These are phyloP conservation scores for Pythium vanterpoolii DNA, from an alignment of 352 stramenopile genomes.

Conservation along the genomic window DNA sequence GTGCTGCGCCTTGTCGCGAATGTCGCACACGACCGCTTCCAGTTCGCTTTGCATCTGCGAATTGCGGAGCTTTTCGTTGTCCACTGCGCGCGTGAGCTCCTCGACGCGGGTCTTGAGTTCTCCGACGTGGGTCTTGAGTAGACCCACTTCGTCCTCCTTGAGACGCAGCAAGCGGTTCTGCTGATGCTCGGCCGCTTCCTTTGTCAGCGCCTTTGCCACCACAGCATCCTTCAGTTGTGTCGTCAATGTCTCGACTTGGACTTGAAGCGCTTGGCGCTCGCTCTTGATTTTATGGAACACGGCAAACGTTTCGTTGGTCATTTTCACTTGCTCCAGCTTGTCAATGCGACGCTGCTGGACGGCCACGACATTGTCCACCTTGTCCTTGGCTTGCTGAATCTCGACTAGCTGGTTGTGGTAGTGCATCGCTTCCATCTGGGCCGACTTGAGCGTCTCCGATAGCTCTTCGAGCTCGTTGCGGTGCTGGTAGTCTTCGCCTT, in stretches of 20 bases:
- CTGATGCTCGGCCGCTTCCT: conserved; percentile 23
- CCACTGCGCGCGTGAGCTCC: conserved; percentile 35
- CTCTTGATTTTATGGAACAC: conserved; percentile 69
- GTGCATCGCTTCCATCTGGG: conserved; percentile 48
- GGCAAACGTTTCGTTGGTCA: conserved; percentile 70
- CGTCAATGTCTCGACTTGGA: conserved; percentile 31
- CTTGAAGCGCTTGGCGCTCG: conserved; percentile 46
- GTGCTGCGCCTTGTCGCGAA: conserved; percentile 48
- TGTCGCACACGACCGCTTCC: conserved; percentile 25
- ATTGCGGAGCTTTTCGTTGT: conserved; percentile 29
- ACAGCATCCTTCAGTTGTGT: conserved; percentile 12
- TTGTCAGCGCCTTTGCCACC: conserved; percentile 15
- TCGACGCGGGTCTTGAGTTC: conserved; percentile 42
- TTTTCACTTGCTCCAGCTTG: conserved; percentile 82
- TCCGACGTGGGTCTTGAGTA: conserved; percentile 36
- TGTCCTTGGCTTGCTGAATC: conserved; percentile 37
- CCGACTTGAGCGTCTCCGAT: conserved; percentile 46
- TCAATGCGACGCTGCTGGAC: conserved; percentile 64
- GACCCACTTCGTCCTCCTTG: conserved; percentile 42
- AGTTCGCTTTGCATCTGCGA: conserved; percentile 30
- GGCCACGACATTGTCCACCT: conserved; percentile 41
- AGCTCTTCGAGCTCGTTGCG: conserved; percentile 50
- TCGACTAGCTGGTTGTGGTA: conserved; percentile 50
- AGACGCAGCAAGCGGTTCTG: conserved; percentile 26
- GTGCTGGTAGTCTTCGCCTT: conserved; percentile 45